These are phyloP conservation scores for Fonsecaea pugnacius DNA, from an alignment of 2,329 filamentous ascomycete genomes.

Conservation along the genomic window DNA sequence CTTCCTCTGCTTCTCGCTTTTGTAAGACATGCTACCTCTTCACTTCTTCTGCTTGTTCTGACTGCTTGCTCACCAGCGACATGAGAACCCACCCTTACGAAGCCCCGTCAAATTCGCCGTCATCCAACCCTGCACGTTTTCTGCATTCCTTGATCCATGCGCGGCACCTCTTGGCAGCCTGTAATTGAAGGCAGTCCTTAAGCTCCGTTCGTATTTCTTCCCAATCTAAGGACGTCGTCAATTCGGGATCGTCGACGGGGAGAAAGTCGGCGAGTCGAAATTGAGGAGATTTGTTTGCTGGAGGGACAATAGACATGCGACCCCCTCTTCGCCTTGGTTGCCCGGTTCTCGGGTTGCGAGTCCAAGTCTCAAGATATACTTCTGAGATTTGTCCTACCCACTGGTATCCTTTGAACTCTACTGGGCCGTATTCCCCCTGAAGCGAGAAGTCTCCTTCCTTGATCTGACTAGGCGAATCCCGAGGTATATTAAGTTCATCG, in stretches of 20 bases:
- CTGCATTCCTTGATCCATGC: background rate
- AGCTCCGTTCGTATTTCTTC: conserved; percentile 9
- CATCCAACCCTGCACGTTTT: background rate
- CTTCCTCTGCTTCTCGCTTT: no score
- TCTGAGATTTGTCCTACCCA: conserved; percentile 15
- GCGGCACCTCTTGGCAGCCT: background rate
- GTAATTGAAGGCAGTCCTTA: conserved; percentile 1
- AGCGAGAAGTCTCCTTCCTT: background rate
- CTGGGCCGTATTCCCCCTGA: conserved; percentile 7
- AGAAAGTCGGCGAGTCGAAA: conserved; percentile 17
- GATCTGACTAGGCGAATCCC: background rate
- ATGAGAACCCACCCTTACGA: no score
- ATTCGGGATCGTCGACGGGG: conserved; percentile 5
- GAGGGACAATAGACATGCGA: conserved; percentile 7
- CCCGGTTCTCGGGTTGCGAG: conserved; percentile 5
- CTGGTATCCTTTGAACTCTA: conserved; percentile 13
- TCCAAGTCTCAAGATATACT: conserved; percentile 15
- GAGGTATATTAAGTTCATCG: background rate
- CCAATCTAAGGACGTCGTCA: conserved; percentile 16
- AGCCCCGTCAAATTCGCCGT: background rate
- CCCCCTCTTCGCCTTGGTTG: background rate
- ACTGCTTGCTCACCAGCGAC: no score
- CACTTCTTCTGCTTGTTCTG: no score
- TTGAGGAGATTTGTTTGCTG: conserved; percentile 9
- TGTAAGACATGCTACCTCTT: no score